These are phyloP conservation scores for Yarrowia porcina DNA, from an alignment of 805 yeast species.

Conservation along the genomic window DNA sequence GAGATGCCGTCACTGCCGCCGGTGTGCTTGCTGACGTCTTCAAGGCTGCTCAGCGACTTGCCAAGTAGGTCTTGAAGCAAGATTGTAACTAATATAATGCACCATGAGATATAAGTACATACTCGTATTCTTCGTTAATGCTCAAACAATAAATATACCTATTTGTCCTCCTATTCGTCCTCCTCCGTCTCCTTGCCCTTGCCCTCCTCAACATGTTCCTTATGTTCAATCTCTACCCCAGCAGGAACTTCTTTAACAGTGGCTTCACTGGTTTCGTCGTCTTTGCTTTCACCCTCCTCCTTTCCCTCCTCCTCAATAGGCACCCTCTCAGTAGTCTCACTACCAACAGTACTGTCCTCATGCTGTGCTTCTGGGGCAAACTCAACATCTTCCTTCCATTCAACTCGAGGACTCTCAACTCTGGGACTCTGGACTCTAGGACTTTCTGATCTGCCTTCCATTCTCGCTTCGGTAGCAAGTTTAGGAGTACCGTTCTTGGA, in stretches of 20 bases:
- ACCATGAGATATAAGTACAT: background rate
- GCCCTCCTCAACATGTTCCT: background rate
- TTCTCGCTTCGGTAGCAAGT: background rate
- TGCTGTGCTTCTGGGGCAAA: background rate
- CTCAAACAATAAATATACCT: background rate
- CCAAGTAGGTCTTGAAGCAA: background rate
- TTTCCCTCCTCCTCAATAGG: background rate
- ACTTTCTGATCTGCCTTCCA: background rate
- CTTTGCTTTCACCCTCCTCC: background rate
- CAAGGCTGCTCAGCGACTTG: slow-evolving; percentile 82
- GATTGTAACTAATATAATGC: background rate
- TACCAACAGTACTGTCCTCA: background rate
- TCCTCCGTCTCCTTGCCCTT: background rate
- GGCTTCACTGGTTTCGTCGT: background rate
- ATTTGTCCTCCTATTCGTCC: background rate
- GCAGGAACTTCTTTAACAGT: background rate
- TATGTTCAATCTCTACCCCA: slow-evolving; percentile 6
- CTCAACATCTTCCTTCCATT: background rate
- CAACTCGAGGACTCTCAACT: background rate
- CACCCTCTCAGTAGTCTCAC: too few relatives aligned
- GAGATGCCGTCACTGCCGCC: slow-evolving; percentile 71
- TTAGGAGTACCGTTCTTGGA: background rate
- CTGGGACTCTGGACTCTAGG: background rate
- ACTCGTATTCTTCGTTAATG: too few relatives aligned
- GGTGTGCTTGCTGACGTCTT: slow-evolving; percentile 94